Evolutionary conservation across 305 asterid genomes (phyloP).

Genomic region (Fraxinus sp.): DNA sequence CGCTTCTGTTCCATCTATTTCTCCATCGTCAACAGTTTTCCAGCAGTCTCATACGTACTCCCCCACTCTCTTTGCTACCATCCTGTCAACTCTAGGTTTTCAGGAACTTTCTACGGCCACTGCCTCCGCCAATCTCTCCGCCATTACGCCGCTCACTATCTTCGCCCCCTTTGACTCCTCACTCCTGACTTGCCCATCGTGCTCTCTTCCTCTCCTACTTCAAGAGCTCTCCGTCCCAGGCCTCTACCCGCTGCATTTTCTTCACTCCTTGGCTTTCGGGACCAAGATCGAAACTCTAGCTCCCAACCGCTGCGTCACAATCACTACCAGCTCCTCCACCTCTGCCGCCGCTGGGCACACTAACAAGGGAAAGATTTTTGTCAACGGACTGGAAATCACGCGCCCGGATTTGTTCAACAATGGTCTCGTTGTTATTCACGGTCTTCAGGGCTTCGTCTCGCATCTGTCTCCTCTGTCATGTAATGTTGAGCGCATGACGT

Average conservation of each 20-base stretch:
- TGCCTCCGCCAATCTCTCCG: conserved; percentile 46
- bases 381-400: conserved; percentile 63
- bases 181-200: conserved; percentile 57
- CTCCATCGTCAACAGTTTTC: conserved; percentile 38
- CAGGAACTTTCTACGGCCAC: conserved; percentile 64
- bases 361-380: conserved; percentile 43
- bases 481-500: conserved; percentile 59
- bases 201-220: conserved; percentile 58
- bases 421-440: conserved; percentile 65
- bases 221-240: conserved; percentile 80
- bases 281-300: conserved; percentile 74
- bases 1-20: conserved; percentile 23
- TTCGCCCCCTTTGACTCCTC: conserved; percentile 81
- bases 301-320: conserved; percentile 64
- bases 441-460: conserved; percentile 61
- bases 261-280: conserved; percentile 60
- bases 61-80: conserved; percentile 47
- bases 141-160: conserved; percentile 62
- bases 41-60: conserved; percentile 34
- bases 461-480: conserved; percentile 77
- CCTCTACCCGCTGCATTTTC: conserved; percentile 54
- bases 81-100: conserved; percentile 71
- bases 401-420: conserved; percentile 71
- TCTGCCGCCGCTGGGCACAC: conserved; percentile 8
- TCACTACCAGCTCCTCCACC: conserved; percentile 35